Evolutionary conservation across 2,329 filamentous ascomycete species (phyloP), one percentile per base, ranked within the genome.

Genomic region (Golovinomyces cichoracearum): DNA sequence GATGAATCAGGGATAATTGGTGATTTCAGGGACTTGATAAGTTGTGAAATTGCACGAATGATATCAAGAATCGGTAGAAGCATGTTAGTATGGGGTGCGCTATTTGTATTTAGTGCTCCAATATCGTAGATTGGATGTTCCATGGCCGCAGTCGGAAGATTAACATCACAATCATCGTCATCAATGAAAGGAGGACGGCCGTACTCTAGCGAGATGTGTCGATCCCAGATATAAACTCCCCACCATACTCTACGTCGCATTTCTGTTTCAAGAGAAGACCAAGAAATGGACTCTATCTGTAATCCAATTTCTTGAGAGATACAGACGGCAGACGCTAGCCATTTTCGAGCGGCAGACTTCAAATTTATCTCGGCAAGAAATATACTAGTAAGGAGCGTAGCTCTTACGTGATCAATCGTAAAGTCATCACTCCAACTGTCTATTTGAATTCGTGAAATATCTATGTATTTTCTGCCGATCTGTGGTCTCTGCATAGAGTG

Each of bases 211-310:
- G 84, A 78, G 46, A 92, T 66, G 23, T 82, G 72, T 53, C 85
- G 76, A 64, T 98, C 90, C 65, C 86, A 76, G 41, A 84, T 75
- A 63, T 95, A 95, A 50, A 93, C 74, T 13, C 83, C 76, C 85
- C 90, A 98, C 88, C 88, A 98, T 2, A 90, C 74, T 49, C 86
- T 72, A 52, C 82, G 76, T 49, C 86, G 76, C 75, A 88, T 85
- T 63, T 95, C 88, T 10, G 74, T 74, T 57, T 93, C 85, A 13
- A 93, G 67, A 1, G 76, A 69, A 1, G 80, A 72, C 70, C 79
- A 84, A 0, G 77, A 71, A 0, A 78, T 79, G 1, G 74, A 73
- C 57, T 93, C 83, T 5, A 73, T 67, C 57, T 94, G 79, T 9
- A 95, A 67, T 0, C 83, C 83, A 42, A 94, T 69, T 54, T 90